phyloP scores from a whole-genome alignment of 495 filamentous ascomycete species.

The Trichoderma parareesei region DNA sequence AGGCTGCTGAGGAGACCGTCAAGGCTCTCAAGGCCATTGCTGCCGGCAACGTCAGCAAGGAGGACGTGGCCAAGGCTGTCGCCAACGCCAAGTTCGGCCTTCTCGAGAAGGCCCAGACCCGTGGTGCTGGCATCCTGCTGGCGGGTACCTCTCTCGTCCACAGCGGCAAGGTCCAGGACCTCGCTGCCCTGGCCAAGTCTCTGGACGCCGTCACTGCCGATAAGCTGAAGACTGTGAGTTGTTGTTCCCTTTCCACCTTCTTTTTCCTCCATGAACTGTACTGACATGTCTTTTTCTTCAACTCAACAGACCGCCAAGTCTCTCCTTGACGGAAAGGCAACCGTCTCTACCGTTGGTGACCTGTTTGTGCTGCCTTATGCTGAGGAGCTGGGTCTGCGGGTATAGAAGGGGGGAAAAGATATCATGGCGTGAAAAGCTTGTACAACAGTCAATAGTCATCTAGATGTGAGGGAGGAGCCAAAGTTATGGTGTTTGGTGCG shows the following conservation, averaged over 20 bases:
- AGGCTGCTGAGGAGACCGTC: slow-evolving; percentile 53
- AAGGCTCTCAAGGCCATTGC: slow-evolving; percentile 74
- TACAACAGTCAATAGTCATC: slow-evolving; percentile 13
- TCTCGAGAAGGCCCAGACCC: slow-evolving; percentile 71
- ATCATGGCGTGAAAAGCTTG: slow-evolving; percentile 5
- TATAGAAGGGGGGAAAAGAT: slow-evolving; percentile 49
- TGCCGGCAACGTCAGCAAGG: slow-evolving; percentile 63
- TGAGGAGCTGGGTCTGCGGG: slow-evolving; percentile 86
- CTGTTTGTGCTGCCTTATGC: slow-evolving; percentile 82
- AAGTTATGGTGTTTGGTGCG: slow-evolving; percentile 4
- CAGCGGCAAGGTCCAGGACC: slow-evolving; percentile 75
- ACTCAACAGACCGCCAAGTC: slow-evolving; percentile 64
- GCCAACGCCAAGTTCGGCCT: slow-evolving; percentile 91
- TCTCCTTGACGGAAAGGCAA: slow-evolving; percentile 79
- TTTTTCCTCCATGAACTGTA: slow-evolving; percentile 4
- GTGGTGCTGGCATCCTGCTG: slow-evolving; percentile 64
- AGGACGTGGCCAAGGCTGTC: slow-evolving; percentile 84
- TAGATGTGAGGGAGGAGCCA: slow-evolving; percentile 8
- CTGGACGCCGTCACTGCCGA: slow-evolving; percentile 75
- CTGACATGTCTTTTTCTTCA: slow-evolving; percentile 24
- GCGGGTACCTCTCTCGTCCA: slow-evolving; percentile 68
- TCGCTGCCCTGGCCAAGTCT: slow-evolving; percentile 70
- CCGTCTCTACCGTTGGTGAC: slow-evolving; percentile 81
- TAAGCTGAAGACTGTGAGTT: slow-evolving; percentile 77
- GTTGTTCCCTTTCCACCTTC: background rate